A percentile compares a stretch with the other conserved stretches of the same genome.
phyloP scores from a whole-genome alignment of 257 asterid genomes.

The Solanum gandarillasii region DNA sequence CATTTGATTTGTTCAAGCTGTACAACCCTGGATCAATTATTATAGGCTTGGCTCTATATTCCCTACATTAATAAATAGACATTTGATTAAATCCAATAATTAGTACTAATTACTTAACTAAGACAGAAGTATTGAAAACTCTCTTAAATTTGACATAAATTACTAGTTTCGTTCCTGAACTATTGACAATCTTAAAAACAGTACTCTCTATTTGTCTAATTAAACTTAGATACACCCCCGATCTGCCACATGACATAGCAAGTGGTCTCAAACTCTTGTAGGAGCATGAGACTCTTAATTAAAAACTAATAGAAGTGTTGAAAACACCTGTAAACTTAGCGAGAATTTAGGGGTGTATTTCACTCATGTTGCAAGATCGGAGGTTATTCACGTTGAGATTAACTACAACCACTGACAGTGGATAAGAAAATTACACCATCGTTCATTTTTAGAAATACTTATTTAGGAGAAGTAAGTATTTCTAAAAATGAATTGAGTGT shows the following conservation, averaged over 20 bases:
- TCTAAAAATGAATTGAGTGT: no score
- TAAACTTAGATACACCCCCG: rapidly evolving
- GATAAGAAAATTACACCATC: no score
- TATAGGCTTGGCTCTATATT: slow-evolving; percentile 58
- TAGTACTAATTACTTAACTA: no score
- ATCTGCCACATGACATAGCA: not conserved
- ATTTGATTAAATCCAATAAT: not conserved
- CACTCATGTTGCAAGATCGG: not conserved
- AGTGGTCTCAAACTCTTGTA: not conserved
- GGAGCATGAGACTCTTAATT: not conserved
- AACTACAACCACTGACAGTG: no score
- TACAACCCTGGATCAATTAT: slow-evolving; percentile 72
- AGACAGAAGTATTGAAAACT: no score
- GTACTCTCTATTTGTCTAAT: rapidly evolving
- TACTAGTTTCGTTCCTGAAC: not conserved
- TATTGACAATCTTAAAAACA: not conserved
- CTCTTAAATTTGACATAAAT: no score
- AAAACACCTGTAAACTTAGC: not conserved
- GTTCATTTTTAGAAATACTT: no score
- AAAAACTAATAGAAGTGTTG: no score
- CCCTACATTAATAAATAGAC: slow-evolving; percentile 13
- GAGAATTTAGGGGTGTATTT: not conserved
- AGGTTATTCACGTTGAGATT: no score
- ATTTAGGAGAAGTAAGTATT: no score
- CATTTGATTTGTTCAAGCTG: slow-evolving; percentile 1